Conservation (phyloP, 805 yeast species). For the Kluyveromyces lactis region DNA sequence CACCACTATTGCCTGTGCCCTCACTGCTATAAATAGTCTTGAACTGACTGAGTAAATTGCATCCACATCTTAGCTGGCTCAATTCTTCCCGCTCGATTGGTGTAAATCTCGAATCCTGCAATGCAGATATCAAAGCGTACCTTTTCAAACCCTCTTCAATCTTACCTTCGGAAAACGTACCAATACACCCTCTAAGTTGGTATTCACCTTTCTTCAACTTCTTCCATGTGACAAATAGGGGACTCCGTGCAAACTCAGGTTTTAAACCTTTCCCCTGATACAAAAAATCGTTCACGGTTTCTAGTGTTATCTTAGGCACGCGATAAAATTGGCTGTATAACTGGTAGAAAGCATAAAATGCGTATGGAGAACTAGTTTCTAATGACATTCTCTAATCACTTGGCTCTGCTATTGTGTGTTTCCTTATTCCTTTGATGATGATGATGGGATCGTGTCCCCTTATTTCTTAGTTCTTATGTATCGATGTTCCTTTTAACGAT, state of each 20-base stretch:
- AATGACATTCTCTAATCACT: too few relatives aligned
- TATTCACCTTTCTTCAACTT: slow-evolving; percentile 14
- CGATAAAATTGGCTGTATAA: slow-evolving; percentile 17
- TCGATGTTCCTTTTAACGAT: too few relatives aligned
- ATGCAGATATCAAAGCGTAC: slow-evolving; percentile 62
- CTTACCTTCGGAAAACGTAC: slow-evolving; percentile 60
- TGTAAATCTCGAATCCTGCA: slow-evolving; percentile 69
- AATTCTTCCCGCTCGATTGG: slow-evolving; percentile 57
- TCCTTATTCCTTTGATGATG: too few relatives aligned
- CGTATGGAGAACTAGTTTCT: slow-evolving; percentile 22
- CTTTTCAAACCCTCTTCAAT: slow-evolving; percentile 50
- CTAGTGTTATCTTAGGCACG: neutral
- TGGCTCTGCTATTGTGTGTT: too few relatives aligned
- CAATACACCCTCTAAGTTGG: slow-evolving; percentile 79
- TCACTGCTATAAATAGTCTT: slow-evolving; percentile 33
- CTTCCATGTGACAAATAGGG: slow-evolving; percentile 89
- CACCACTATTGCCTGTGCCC: slow-evolving; percentile 34
- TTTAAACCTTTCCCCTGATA: neutral
- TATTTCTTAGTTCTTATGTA: too few relatives aligned
- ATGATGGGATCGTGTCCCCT: too few relatives aligned
- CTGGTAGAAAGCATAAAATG: slow-evolving; percentile 28
- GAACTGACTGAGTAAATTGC: slow-evolving; percentile 34
- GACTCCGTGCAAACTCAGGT: slow-evolving; percentile 25
- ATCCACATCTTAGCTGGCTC: slow-evolving; percentile 33
- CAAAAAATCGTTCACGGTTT: neutral